Evolutionary conservation across 306 rosid species (phyloP).

Genomic region (Cicer chorassanicum): DNA sequence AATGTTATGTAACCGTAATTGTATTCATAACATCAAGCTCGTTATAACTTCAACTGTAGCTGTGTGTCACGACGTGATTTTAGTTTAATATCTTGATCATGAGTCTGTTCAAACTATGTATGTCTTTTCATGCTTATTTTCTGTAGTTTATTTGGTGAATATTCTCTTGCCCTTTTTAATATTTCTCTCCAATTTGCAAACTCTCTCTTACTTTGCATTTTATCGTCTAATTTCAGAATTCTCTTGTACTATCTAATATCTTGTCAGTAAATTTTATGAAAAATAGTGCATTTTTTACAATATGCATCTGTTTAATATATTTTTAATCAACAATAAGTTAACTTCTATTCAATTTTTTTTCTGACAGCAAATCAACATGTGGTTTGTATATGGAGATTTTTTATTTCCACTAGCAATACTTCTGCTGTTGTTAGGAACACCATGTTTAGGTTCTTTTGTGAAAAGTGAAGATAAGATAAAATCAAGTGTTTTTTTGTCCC

Average conservation of each 20-base stretch:
- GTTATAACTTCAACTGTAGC: too few species aligned
- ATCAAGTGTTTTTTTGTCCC: conserved; percentile 59
- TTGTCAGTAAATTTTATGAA: background rate
- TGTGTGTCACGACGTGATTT: too few species aligned
- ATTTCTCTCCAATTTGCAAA: background rate
- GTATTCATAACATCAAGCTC: too few species aligned
- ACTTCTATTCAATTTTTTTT: conserved; percentile 27
- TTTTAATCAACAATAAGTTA: background rate
- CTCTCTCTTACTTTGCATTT: too few species aligned
- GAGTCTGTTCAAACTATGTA: too few species aligned
- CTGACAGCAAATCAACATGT: conserved; percentile 60
- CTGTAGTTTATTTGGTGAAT: background rate
- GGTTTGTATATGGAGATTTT: conserved; percentile 24
- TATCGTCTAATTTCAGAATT: background rate
- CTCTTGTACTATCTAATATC: background rate
- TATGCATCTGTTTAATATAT: conserved; percentile 14
- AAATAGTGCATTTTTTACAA: background rate
- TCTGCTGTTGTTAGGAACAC: conserved; percentile 41
- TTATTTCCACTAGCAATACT: conserved; percentile 40
- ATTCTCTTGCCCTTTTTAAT: background rate
- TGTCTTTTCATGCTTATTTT: too few species aligned
- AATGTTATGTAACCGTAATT: too few species aligned
- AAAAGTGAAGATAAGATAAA: conserved; percentile 46
- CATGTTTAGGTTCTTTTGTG: conserved; percentile 46
- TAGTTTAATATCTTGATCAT: too few species aligned